These are phyloP conservation scores for Starmerella davenportii DNA, from an alignment of 805 yeast species.

Conservation along the genomic window DNA sequence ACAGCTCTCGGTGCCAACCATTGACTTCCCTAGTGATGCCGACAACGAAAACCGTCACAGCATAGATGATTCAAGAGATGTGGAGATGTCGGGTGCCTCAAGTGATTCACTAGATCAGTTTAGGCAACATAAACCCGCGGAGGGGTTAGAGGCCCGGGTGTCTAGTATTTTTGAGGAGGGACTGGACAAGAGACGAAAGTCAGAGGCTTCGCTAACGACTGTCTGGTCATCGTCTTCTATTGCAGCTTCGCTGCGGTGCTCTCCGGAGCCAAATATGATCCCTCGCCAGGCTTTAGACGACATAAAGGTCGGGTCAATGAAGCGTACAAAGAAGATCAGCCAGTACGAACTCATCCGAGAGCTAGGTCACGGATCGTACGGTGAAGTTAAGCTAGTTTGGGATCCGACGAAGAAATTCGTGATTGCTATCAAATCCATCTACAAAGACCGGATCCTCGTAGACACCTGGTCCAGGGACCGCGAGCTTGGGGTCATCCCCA, in stretches of 20 bases:
- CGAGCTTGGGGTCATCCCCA: conserved; percentile 77
- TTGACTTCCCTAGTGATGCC: too few species aligned
- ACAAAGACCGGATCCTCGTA: conserved; percentile 79
- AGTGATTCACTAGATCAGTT: too few species aligned
- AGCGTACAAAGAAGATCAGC: conserved; percentile 51
- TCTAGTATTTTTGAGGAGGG: background rate
- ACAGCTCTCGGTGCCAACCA: background rate
- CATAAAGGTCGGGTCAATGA: conserved; percentile 40
- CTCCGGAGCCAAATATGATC: background rate
- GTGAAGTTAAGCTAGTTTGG: conserved; percentile 63
- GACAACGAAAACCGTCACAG: background rate
- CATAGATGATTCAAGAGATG: too few species aligned
- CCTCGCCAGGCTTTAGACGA: conserved; percentile 4
- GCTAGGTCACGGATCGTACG: conserved; percentile 95
- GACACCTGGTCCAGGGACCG: conserved; percentile 97
- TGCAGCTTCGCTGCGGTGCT: background rate
- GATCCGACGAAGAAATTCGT: conserved; percentile 35
- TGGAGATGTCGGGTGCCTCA: background rate
- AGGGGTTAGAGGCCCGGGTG: background rate
- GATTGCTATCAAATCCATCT: conserved; percentile 63
- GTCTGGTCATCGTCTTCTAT: background rate
- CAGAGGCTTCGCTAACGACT: background rate
- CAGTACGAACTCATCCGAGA: conserved; percentile 57
- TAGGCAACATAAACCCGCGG: too few species aligned
- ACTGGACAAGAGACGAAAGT: background rate